Evolutionary conservation across 495 filamentous ascomycete species (phyloP).

Genomic region (Talaromyces thailandensis): DNA sequence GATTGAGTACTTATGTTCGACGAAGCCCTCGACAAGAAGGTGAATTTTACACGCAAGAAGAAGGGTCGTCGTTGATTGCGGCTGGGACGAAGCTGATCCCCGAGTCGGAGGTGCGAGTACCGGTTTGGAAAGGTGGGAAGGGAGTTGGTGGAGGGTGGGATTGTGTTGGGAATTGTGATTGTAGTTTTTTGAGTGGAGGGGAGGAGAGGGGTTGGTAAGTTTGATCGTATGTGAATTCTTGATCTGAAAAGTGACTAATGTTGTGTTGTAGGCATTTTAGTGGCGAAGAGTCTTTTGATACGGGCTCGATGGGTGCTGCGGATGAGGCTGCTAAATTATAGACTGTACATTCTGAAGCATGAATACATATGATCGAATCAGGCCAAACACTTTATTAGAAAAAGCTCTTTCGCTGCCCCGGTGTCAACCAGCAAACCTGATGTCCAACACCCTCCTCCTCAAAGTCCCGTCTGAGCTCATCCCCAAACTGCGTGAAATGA

Average conservation of each 20-base stretch:
- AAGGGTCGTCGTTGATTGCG: constrained; percentile 6
- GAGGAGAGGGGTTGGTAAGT: constrained; percentile 87
- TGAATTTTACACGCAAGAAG: constrained; percentile 16
- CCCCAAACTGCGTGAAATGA: constrained; percentile 34
- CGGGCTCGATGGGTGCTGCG: constrained; percentile 26
- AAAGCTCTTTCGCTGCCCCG: constrained; percentile 7
- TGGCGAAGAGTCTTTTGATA: constrained; percentile 63
- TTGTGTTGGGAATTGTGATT: constrained; percentile 72
- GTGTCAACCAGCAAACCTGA: constrained; percentile 18
- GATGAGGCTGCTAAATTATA: constrained; percentile 3
- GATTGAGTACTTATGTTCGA: constrained; percentile 55
- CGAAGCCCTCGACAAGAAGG: constrained; percentile 15
- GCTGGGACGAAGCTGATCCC: constrained; percentile 20
- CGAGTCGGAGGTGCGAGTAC: constrained; percentile 31
- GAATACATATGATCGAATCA: too few species aligned
- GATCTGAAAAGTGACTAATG: constrained; percentile 1
- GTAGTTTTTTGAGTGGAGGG: constrained; percentile 64
- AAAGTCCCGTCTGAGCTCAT: constrained; percentile 16
- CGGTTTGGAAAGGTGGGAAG: constrained; percentile 51
- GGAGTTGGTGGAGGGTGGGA: constrained; percentile 78
- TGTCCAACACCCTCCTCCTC: constrained; percentile 17
- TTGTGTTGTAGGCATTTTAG: constrained; percentile 53
- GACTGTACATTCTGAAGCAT: not conserved
- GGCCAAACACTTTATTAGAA: not conserved
- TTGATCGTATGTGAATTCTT: constrained; percentile 11